These are phyloP conservation scores for Starmera amethionina DNA, from an alignment of 805 yeast species.

Conservation along the genomic window DNA sequence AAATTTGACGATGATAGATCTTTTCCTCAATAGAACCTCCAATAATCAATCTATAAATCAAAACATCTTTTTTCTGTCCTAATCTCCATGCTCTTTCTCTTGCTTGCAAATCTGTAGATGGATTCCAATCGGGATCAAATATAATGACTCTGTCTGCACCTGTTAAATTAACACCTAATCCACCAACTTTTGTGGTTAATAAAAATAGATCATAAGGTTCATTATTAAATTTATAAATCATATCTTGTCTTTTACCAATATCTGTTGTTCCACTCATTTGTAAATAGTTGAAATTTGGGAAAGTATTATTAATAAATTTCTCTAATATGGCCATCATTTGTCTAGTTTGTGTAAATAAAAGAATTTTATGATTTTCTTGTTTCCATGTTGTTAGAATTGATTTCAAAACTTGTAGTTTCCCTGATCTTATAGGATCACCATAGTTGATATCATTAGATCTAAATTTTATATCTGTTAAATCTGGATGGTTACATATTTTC, in stretches of 20 bases:
- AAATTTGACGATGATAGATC: constrained; percentile 92
- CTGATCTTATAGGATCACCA: constrained; percentile 59
- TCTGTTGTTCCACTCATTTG: constrained; percentile 95
- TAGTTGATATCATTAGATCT: constrained; percentile 23
- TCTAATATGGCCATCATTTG: constrained; percentile 91
- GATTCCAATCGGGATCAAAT: constrained; percentile 98
- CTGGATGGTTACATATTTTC: constrained; percentile 96
- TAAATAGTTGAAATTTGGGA: constrained; percentile 38
- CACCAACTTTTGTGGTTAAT: constrained; percentile 92
- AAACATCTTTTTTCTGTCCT: constrained; percentile 89
- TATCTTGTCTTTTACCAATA: constrained; percentile 59
- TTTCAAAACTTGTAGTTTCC: constrained; percentile 84
- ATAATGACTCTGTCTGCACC: constrained; percentile 94
- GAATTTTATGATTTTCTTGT: constrained; percentile 62
- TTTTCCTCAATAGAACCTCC: constrained; percentile 96
- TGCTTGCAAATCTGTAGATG: constrained; percentile 95
- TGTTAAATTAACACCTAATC: constrained; percentile 85
- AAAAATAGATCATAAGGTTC: constrained; percentile 58
- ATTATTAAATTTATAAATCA: constrained; percentile 75
- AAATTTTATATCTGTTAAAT: constrained; percentile 45
- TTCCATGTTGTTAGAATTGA: constrained; percentile 71
- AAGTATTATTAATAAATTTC: constrained; percentile 38
- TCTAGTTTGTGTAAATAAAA: constrained; percentile 85
- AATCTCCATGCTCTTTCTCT: constrained; percentile 95
- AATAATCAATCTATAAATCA: constrained; percentile 83